Evolutionary conservation across 148 eudicot species (phyloP), one percentile per base, ranked within the genome.

Genomic region (Talinum fruticosum): DNA sequence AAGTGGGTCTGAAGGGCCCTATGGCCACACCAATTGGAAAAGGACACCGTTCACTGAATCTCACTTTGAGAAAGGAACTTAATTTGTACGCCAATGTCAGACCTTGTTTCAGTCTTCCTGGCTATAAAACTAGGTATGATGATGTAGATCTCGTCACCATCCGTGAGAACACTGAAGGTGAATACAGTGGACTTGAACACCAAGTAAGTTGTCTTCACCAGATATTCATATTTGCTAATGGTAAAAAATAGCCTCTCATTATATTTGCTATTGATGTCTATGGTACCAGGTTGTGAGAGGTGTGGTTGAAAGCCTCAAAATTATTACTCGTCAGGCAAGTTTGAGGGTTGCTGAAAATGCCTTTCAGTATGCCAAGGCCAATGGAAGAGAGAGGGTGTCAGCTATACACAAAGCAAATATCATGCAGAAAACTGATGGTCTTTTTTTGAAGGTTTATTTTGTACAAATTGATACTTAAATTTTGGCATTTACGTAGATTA

Each of bases 11-110:
- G 32, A 96, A 96, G 86, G 99, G 99, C 47, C 99, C 99, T 36
- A 96, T 96, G 99, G 99, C 99, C 73, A 96, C 99, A 71, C 99
- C 99, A 47, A 93, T 96, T 79, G 99, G 99, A 10, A 96, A 93
- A 84, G 99, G 99, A 47, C 99, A 96, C 84, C 95, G 99, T 37
- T 96, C 99, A 10, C 85, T 96, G 84, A 96, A 96, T 84, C 99
- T 96, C 78, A 93, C 97, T 62, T 79, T 96, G 80, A 96, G 99
- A 82, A 96, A 96, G 81, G 99, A 96, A 76, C 94, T 96, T 30
- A 93, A 89, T 85, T 81, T 96, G 72, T 96, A 91, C 78, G 99
- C 99, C 76, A 96, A 96, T 87, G 99, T 96, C 37, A 89, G 99
- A 86, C 99, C 99, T 78, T 96, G 99, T 83, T 93, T 93, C 87